These are phyloP conservation scores for Conticribra guillardii DNA, from an alignment of 108 stramenopile genomes.

Conservation along the genomic window DNA sequence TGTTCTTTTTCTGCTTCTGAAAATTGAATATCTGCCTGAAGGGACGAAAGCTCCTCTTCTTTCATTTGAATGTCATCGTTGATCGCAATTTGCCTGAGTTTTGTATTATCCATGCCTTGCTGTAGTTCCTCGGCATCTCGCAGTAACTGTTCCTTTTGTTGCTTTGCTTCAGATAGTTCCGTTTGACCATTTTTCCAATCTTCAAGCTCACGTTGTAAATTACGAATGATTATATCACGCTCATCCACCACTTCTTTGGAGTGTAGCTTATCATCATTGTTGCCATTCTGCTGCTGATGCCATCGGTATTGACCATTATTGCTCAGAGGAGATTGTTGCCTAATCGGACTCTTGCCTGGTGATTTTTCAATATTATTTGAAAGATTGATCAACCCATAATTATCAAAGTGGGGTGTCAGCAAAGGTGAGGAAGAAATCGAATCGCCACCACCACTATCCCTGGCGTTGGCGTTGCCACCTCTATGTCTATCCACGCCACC, in stretches of 20 bases:
- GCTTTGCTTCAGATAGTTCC: slow-evolving; percentile 16
- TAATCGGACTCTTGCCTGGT: not conserved
- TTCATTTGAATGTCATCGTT: slow-evolving; percentile 22
- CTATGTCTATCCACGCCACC: not conserved
- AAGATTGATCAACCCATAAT: not conserved
- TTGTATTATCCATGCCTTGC: slow-evolving; percentile 13
- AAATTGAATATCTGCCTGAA: slow-evolving; percentile 29
- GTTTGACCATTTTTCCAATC: slow-evolving; percentile 9
- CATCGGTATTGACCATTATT: not conserved
- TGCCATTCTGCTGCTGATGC: not conserved
- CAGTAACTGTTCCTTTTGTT: slow-evolving; percentile 5
- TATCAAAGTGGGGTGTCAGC: not conserved
- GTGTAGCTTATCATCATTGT: not conserved
- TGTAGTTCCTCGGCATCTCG: not conserved
- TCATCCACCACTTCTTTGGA: slow-evolving; percentile 4
- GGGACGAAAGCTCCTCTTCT: slow-evolving; percentile 28
- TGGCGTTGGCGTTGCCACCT: not conserved
- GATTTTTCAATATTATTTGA: not conserved
- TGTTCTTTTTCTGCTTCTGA: slow-evolving; percentile 27
- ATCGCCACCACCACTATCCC: not conserved
- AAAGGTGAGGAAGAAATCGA: not conserved
- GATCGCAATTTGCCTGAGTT: slow-evolving; percentile 6
- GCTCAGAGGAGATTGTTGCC: slow-evolving; percentile 6
- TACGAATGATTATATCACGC: slow-evolving; percentile 13
- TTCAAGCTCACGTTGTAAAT: slow-evolving; percentile 10